Evolutionary conservation across 164 flowering plant genomes (phyloP).

Genomic region (Annona squamosa): DNA sequence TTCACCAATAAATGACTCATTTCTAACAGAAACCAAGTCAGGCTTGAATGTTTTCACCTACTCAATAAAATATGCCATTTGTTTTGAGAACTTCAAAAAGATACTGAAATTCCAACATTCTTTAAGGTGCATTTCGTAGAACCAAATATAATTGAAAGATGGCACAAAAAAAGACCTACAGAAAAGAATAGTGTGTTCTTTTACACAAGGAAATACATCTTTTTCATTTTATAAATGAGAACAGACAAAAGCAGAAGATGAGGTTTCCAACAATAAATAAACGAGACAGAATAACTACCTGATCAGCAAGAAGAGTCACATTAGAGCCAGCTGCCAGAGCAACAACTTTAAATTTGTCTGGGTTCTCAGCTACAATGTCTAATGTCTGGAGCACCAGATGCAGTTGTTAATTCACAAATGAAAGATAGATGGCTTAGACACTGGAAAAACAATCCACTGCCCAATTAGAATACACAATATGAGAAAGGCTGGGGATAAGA

Average conservation of each 20-base stretch:
- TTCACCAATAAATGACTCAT: slow-evolving; percentile 65
- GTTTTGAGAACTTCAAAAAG: no score
- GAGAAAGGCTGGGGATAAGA: neutral
- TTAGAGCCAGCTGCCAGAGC: slow-evolving; percentile 99
- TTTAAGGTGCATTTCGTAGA: no score
- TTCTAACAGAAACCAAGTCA: slow-evolving; percentile 72
- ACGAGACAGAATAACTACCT: slow-evolving; percentile 36
- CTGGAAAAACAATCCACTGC: neutral
- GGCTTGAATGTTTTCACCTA: slow-evolving; percentile 87
- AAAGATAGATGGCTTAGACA: neutral
- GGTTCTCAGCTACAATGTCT: slow-evolving; percentile 95
- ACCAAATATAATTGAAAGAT: no score
- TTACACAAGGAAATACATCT: no score
- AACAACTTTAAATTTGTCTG: slow-evolving; percentile 83
- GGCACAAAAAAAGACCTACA: no score
- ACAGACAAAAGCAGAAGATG: neutral
- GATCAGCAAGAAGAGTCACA: slow-evolving; percentile 95
- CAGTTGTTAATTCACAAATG: neutral
- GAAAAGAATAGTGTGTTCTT: no score
- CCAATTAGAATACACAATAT: neutral
- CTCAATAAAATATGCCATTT: neutral
- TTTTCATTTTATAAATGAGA: no score
- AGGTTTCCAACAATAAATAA: neutral
- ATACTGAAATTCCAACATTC: no score
- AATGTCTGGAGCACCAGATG: slow-evolving; percentile 52